Base-by-base conservation (phyloP, 2,329 filamentous ascomycete genomes). In the Colletotrichum euphorbiae region DNA sequence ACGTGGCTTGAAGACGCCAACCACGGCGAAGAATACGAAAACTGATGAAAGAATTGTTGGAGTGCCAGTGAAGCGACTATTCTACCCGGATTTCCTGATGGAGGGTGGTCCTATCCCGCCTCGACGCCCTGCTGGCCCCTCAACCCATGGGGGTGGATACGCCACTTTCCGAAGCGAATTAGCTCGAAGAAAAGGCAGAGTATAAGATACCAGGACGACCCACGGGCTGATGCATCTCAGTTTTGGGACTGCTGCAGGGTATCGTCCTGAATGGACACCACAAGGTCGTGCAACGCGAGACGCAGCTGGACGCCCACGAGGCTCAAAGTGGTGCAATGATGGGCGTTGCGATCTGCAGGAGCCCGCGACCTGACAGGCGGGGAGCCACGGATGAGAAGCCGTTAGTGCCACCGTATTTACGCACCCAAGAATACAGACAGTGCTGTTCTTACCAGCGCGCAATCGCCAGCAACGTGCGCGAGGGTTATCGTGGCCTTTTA, bases 1-100 rank as follows among this genome's bases (percentile, higher is more conserved):
- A 66, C 24, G 61, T 66, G 66, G 61, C 61, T 64, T 69, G 66
- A 48, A 69, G 50, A 45, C 48, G 38, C 28, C 58, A 61, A 28
- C 11, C 33, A 50, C 28, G 50, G 13, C 21, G 46, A 28, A 24
- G 6, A 55, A 51, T 54, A 54, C 60, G 66, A 60, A 48, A 56
- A 45, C 2, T 69, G 66, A 69, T 46, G 54, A n/a, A 19, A 43
- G 31, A 48, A 33, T 65, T 59, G 40, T 65, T 59, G 19, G 33
- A 59, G 31, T 42, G 31, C 46, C 42, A 60, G 28, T 48, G 17
- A 48, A 64, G 38, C 31, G 24, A 17, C 12, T 52, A 28, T 64
- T 15, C 38, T 65, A 55, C 38, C 54, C 61, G 54, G 54, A 12
- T 55, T 38, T 66, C 48, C 61, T 60, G 52, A 48, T 40, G 60